Evolutionary conservation across 768 basidiomycete species (phyloP), one percentile per base, ranked within the genome.

Genomic region (Boletus patriciae): DNA sequence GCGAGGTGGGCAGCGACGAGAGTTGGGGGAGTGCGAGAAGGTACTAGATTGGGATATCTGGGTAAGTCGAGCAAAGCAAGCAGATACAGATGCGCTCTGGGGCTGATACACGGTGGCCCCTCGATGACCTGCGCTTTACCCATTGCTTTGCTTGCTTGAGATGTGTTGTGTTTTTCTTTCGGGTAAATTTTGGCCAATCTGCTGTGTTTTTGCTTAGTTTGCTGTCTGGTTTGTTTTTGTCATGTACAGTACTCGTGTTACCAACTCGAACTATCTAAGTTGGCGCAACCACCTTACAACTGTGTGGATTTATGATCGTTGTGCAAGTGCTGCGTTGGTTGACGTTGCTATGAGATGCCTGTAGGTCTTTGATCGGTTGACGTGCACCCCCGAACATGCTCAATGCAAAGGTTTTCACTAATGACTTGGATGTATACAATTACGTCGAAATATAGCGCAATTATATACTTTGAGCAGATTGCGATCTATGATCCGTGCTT

Each of bases 1-100:
- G 66, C 27, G 67, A 69, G 25, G 58, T 23, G 1, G 67, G 58
- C 3, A 68, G 66, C 6, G 67, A 64, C 3, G 62, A 59, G 45
- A 68, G 66, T 23, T 67, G 67, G 67, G 67, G 64, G 31, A 69
- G 67, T 31, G 67, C 57, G 33, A 60, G 53, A 49, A 49, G 51
- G 45, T 55, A 64, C 40, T 60, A 60, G 54, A 18, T 25, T 31
- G 34, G 21, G 43, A 23, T 50, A 12, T 25, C 13, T 36, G 8
- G 46, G 36, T 46, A 34, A 57, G 38, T 10, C 16, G 55, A 18
- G 23, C 38, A n/a, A 54, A 15, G 31, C 29, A 19, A n/a, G 12
- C 21, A 12, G 29, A 53, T 53, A 15, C 40, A 54, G n/a, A 23
- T 11, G 5, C 12, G 2, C 23, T 38, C 21, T 9, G 53, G 16